phyloP scores from a whole-genome alignment of 2,329 filamentous ascomycete species.

The Pseudopyricularia cyperi region DNA sequence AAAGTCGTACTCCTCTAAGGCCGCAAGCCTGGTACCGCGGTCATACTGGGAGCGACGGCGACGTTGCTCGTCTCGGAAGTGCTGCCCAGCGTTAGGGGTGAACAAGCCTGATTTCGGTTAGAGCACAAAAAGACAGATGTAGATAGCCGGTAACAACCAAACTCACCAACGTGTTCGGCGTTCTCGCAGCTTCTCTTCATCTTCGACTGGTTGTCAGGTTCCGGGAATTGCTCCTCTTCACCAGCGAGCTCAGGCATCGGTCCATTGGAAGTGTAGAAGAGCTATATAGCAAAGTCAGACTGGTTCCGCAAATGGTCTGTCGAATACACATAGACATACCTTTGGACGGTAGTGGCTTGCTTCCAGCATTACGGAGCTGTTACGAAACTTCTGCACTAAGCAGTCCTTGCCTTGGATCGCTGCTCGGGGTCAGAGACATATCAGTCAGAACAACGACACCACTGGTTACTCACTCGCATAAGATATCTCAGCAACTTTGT shows the following conservation, averaged over 20 bases:
- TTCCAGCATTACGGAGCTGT: constrained; percentile 92
- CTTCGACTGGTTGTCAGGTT: constrained; percentile 74
- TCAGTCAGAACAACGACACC: constrained; percentile 5
- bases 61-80: constrained; percentile 62
- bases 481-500: constrained; percentile 80
- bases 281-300: constrained; percentile 18
- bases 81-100: constrained; percentile 63
- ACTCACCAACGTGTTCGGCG: constrained; percentile 67
- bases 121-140: background rate
- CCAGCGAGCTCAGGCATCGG: constrained; percentile 43
- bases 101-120: constrained; percentile 47
- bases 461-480: constrained; percentile 65
- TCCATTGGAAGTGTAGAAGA: constrained; percentile 38
- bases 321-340: constrained; percentile 29
- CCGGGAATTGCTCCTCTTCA: constrained; percentile 62
- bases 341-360: constrained; percentile 71
- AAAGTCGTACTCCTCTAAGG: constrained; percentile 48
- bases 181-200: constrained; percentile 81
- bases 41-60: constrained; percentile 64
- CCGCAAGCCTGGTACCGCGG: constrained; percentile 62
- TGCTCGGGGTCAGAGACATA: constrained; percentile 17
- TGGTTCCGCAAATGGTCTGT: background rate
- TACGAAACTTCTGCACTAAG: constrained; percentile 87
- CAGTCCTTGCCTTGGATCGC: constrained; percentile 88
- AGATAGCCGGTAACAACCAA: background rate